phyloP scores from a whole-genome alignment of 202 grass and related monocot species.

The Digitaria exilis region DNA sequence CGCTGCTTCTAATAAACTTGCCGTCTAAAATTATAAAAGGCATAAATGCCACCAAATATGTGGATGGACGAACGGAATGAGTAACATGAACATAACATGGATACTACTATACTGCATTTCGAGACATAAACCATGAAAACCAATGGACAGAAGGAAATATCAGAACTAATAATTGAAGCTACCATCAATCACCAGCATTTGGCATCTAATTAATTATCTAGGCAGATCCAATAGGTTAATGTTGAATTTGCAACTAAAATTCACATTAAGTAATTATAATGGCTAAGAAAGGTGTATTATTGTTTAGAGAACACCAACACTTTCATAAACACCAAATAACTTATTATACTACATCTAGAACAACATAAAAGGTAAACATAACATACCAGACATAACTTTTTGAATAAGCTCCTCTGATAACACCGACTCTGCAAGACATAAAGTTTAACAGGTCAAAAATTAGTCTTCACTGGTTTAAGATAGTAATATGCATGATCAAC shows the following conservation, averaged over 20 bases:
- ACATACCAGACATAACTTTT: constrained; percentile 78
- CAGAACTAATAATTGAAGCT: not conserved
- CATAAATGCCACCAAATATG: not conserved
- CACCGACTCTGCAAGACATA: constrained; percentile 60
- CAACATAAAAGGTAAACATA: constrained; percentile 11
- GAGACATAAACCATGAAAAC: constrained; percentile 10
- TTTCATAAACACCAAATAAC: not conserved
- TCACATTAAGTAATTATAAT: not conserved
- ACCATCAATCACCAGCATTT: not conserved
- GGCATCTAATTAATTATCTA: not conserved
- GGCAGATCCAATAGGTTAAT: not conserved
- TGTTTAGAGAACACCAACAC: not conserved
- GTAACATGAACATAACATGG: not conserved
- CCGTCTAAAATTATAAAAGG: not conserved
- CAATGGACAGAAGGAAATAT: not conserved
- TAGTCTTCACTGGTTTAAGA: not conserved
- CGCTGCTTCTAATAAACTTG: not conserved
- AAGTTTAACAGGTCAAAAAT: constrained; percentile 27
- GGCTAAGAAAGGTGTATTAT: not conserved
- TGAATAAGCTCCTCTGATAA: constrained; percentile 82
- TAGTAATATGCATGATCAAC: not conserved
- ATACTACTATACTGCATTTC: not conserved
- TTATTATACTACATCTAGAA: not conserved
- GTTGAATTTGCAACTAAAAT: not conserved
- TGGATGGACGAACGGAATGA: not conserved